Conservation (phyloP, 2,329 filamentous ascomycete species). For the Epichloe hybrida region DNA sequence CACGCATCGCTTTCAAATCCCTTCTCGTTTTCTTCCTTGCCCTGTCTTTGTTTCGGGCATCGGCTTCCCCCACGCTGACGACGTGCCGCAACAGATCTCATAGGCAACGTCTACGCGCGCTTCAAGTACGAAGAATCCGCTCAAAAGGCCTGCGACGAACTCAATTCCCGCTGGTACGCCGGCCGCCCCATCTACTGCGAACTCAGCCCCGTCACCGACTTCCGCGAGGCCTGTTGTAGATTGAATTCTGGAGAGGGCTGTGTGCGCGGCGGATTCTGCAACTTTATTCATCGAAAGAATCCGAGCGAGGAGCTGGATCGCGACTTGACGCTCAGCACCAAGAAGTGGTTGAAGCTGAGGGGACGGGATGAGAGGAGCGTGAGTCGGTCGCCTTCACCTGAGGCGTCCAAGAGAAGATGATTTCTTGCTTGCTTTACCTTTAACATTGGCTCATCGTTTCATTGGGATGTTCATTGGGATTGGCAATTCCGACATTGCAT, state of each 20-base stretch:
- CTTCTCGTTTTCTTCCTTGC: too few relatives aligned
- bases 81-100: slow-evolving; percentile 51
- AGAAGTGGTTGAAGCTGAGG: slow-evolving; percentile 86
- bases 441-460: background rate
- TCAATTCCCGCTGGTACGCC: slow-evolving; percentile 95
- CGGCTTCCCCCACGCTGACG: slow-evolving; percentile 11
- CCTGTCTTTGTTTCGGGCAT: too few relatives aligned
- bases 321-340: slow-evolving; percentile 76
- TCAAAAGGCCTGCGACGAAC: slow-evolving; percentile 81
- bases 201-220: slow-evolving; percentile 91
- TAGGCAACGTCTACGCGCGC: slow-evolving; percentile 96
- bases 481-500: background rate
- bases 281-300: slow-evolving; percentile 98
- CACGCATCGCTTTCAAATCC: too few relatives aligned
- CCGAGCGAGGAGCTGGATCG: slow-evolving; percentile 77
- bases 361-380: slow-evolving; percentile 75
- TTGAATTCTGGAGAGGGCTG: slow-evolving; percentile 92
- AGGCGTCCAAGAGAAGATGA: slow-evolving; percentile 57
- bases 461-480: background rate
- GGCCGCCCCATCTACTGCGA: slow-evolving; percentile 97
- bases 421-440: background rate
- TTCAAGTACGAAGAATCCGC: slow-evolving; percentile 99
- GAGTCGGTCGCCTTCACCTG: slow-evolving; percentile 72
- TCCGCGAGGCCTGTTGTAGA: slow-evolving; percentile 94
- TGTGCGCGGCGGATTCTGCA: slow-evolving; percentile 93